Percentiles rank a stretch among this genome's conserved stretches.
phyloP scores from a whole-genome alignment of 495 filamentous ascomycete species.

The Beverwykella pulmonaria region DNA sequence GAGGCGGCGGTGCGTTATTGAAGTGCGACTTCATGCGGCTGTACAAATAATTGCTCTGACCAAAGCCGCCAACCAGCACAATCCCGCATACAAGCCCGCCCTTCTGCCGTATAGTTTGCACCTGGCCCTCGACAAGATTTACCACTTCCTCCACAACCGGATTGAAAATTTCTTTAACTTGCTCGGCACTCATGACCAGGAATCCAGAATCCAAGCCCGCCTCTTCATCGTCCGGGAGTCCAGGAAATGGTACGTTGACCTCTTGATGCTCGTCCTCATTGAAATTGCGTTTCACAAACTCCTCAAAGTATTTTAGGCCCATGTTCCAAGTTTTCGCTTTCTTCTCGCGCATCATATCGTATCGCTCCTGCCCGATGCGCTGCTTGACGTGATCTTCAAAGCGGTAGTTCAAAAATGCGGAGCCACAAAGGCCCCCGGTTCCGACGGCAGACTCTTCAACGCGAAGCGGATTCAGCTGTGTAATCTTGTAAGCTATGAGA shows the following conservation, averaged over 20 bases:
- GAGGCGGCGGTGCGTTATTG: conserved; percentile 63
- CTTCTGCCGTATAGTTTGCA: conserved; percentile 54
- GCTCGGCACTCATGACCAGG: conserved; percentile 47
- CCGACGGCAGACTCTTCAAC: conserved; percentile 49
- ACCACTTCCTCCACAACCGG: conserved; percentile 61
- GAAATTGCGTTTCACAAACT: conserved; percentile 63
- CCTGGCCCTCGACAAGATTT: conserved; percentile 62
- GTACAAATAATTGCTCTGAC: conserved; percentile 67
- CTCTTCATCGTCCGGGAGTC: conserved; percentile 64
- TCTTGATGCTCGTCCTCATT: conserved; percentile 72
- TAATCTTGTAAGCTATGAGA: conserved; percentile 49
- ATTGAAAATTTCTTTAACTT: conserved; percentile 52
- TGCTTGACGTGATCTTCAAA: conserved; percentile 51
- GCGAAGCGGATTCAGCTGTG: conserved; percentile 41
- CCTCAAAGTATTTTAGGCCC: conserved; percentile 76
- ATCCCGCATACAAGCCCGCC: conserved; percentile 67
- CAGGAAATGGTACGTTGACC: conserved; percentile 72
- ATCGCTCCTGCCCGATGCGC: conserved; percentile 47
- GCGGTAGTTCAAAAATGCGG: conserved; percentile 51
- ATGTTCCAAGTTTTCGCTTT: conserved; percentile 66
- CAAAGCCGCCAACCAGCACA: conserved; percentile 73
- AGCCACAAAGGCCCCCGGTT: conserved; percentile 56
- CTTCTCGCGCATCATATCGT: conserved; percentile 49
- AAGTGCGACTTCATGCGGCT: conserved; percentile 64
- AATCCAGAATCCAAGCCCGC: conserved; percentile 50